These are phyloP conservation scores for Peribolospora kevripleyi DNA, from an alignment of 768 basidiomycete species.

Conservation along the genomic window DNA sequence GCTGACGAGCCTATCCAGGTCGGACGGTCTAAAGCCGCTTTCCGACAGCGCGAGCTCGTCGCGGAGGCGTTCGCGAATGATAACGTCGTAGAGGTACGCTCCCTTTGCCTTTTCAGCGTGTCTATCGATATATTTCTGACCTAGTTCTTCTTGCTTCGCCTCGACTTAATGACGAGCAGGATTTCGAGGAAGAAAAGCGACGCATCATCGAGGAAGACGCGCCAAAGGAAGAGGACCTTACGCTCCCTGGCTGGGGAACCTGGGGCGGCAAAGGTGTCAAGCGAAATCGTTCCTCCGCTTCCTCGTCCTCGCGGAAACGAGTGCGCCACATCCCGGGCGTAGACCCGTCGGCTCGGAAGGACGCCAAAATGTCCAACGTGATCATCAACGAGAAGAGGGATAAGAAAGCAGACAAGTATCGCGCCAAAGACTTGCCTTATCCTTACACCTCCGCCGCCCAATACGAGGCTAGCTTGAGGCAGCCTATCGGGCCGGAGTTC, in stretches of 20 bases:
- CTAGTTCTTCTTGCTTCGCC: neutral
- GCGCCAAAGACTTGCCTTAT: slow-evolving; percentile 72
- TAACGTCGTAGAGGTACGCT: slow-evolving; percentile 63
- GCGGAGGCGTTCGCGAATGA: slow-evolving; percentile 91
- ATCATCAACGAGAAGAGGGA: slow-evolving; percentile 92
- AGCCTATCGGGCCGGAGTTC: slow-evolving; percentile 74
- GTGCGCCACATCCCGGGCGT: slow-evolving; percentile 66
- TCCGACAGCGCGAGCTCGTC: slow-evolving; percentile 77
- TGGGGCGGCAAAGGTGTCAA: slow-evolving; percentile 63
- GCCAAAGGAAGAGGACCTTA: slow-evolving; percentile 63
- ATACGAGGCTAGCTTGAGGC: slow-evolving; percentile 60
- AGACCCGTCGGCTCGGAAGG: slow-evolving; percentile 51
- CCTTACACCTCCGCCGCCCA: slow-evolving; percentile 86
- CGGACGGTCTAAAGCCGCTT: slow-evolving; percentile 23
- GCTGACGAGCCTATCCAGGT: slow-evolving; percentile 15
- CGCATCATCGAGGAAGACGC: slow-evolving; percentile 67
- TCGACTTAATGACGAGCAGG: slow-evolving; percentile 25
- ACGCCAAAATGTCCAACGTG: slow-evolving; percentile 60
- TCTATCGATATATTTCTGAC: neutral
- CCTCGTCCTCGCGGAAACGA: slow-evolving; percentile 36
- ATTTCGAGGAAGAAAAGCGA: slow-evolving; percentile 63
- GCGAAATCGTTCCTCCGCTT: slow-evolving; percentile 27
- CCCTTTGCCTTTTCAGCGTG: neutral
- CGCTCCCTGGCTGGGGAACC: slow-evolving; percentile 83
- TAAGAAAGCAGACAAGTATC: slow-evolving; percentile 74